Evolutionary conservation across 306 rosid genomes (phyloP), one percentile per base, ranked within the genome.

Genomic region (Acacia melanoxylon): DNA sequence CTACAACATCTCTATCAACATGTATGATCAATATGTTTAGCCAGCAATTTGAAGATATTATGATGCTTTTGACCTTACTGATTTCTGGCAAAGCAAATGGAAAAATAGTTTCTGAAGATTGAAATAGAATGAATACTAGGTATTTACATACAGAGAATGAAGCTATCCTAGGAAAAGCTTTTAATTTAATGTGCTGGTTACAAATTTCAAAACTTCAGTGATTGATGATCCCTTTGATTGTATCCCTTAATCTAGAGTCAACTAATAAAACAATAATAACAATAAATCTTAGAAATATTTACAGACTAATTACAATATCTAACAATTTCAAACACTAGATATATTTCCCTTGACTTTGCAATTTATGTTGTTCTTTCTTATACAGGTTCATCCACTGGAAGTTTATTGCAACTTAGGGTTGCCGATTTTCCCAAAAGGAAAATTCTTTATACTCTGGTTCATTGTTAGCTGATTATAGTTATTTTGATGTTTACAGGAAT

Each of bases 381-480:
- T 62, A 13, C 68, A 62, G 68, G 68, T 27, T 62, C 68, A 5
- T 14, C 37, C 40, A 27, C 40, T 27, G 68, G 68, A 29, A 62
- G 40, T 62, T 62, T 4, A 17, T 62, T 27, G 68, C 68, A 62
- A 62, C 19, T 62, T 27, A 62, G 20, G 7, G 68, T 62, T 16
- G 42, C 42, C 11, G 19, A 42, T 75, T 78, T 84, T 72, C 78
- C 33, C 22, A 52, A 20, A 41, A 79, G 83, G 82, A 68, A 79
- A 70, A 68, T 72, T 58, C 77, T 44, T 59, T 89, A 92, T 89
- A 87, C 33, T 62, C 22, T 75, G 37, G 62, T 72, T 81, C 65
- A 25, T 44, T 70, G n/a, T 51, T 58, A 79, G 45, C 41, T 70
- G 78, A 74, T 40, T 37, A 62, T 52, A 6, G 59, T 70, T 62